Conservation (phyloP, 768 basidiomycete species). For the Mycena olivaceomarginata region DNA sequence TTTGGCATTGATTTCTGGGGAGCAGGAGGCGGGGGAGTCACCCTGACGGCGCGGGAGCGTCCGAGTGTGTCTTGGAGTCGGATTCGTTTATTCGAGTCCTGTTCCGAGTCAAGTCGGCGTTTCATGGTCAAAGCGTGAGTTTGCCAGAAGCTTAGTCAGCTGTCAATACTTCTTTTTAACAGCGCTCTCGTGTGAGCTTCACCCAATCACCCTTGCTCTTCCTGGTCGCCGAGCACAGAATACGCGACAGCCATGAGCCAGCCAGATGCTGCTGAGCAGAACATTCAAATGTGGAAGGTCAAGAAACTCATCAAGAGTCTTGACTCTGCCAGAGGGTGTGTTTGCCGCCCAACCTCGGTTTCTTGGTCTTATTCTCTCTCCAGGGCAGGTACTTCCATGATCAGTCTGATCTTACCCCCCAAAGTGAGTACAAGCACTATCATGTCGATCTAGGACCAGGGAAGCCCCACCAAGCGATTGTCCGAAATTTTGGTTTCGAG, state of each 20-base stretch:
- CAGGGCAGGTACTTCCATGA: slow-evolving; percentile 98
- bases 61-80: slow-evolving; percentile 51
- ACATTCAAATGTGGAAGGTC: slow-evolving; percentile 98
- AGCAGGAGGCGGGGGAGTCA: slow-evolving; percentile 39
- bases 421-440: slow-evolving; percentile 70
- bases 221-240: slow-evolving; percentile 18
- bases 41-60: slow-evolving; percentile 34
- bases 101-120: slow-evolving; percentile 59
- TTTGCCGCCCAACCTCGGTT: slow-evolving; percentile 28
- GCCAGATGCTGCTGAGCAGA: slow-evolving; percentile 89
- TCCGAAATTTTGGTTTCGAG: no score
- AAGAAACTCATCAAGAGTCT: slow-evolving; percentile 99
- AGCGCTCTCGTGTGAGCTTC: not conserved
- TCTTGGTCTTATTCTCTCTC: slow-evolving; percentile 46
- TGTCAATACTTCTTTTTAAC: not conserved
- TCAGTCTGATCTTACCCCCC: slow-evolving; percentile 97
- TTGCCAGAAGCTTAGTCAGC: not conserved
- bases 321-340: slow-evolving; percentile 92
- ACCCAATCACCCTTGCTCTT: slow-evolving; percentile 52
- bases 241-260: slow-evolving; percentile 77
- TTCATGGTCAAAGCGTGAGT: slow-evolving; percentile 53
- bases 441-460: not conserved
- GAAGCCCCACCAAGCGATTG: not conserved
- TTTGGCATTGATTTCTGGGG: slow-evolving; percentile 29
- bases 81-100: slow-evolving; percentile 54